Percentiles rank a stretch among this genome's conserved stretches.
Evolutionary conservation across 495 filamentous ascomycete genomes (phyloP).

Genomic region (Podospora conica): DNA sequence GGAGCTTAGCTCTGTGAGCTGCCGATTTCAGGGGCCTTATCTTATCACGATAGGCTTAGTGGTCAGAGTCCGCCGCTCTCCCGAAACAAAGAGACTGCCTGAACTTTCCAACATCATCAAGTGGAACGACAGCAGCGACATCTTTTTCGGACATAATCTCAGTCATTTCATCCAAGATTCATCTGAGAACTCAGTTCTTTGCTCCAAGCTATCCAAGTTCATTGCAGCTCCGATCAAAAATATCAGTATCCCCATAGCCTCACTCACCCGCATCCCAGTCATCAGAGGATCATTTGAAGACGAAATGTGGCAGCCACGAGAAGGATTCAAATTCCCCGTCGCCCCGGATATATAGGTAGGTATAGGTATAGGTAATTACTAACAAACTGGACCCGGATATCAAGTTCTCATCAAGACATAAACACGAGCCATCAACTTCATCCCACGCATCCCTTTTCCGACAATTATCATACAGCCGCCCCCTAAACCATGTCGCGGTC

Average conservation of each 20-base stretch:
- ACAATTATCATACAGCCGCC: background rate
- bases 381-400: background rate
- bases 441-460: background rate
- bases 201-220: background rate
- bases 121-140: too few relatives aligned
- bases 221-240: background rate
- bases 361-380: too few relatives aligned
- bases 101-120: too few relatives aligned
- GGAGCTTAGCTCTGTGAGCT: background rate
- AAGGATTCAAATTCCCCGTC: background rate
- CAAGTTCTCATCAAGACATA: background rate
- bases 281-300: background rate
- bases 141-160: background rate
- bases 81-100: too few relatives aligned
- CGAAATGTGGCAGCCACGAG: background rate
- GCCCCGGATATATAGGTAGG: background rate
- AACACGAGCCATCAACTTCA: background rate
- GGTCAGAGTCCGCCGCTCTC: background rate
- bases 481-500: background rate
- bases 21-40: background rate
- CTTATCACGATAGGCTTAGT: background rate
- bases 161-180: background rate
- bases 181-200: too few relatives aligned
- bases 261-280: background rate
- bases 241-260: background rate